Base-by-base conservation (phyloP, 345 rosid species). In the Salix purpurea region DNA sequence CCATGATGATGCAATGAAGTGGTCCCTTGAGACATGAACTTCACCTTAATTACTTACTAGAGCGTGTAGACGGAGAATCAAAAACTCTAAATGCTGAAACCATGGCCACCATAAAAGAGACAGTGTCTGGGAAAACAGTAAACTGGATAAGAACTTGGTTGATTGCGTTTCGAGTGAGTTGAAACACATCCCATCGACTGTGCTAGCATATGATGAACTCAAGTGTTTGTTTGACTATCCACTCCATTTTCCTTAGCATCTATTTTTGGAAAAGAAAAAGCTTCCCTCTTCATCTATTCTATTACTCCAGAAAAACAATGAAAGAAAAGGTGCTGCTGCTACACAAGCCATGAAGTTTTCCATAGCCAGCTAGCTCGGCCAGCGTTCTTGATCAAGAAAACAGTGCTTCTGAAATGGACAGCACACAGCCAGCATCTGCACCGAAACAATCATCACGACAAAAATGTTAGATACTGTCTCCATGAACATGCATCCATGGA, bases 121-220 rank as follows among this genome's bases (percentile, higher is more conserved):
- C 62, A n/a, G 23, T 3, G 28, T n/a, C 15, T 3, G 13, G 64
- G 64, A 58, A 13, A 58, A 40, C 34, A 37, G 32, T 32, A 21
- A 8, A 60, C 39, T 3, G 37, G 37, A 39, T 73, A 60, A 48
- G 23, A 46, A 24, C 58, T 28, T 46, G 30, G 10, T 2, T 44
- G 11, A 24, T 28, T 15, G 48, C 40, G 61, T 60, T 32, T 40
- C 10, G 76, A 73, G 24, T 58, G 19, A 61, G 61, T 23, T 52
- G 30, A 34, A 19, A n/a, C n/a, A 60, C 54, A 73, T 23, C 60
- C 73, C 75, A 36, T 72, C 66, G 11, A 23, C 75, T 72, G 26
- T 72, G 26, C 19, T 39, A 21, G 11, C 71, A 68, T 23, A 68
- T 42, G 72, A 39, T 10, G 48, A 19, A 19, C 21, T 67, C 70